Evolutionary conservation across 202 grass and related monocot species (phyloP).

Genomic region (Schoenoplectus triqueter): DNA sequence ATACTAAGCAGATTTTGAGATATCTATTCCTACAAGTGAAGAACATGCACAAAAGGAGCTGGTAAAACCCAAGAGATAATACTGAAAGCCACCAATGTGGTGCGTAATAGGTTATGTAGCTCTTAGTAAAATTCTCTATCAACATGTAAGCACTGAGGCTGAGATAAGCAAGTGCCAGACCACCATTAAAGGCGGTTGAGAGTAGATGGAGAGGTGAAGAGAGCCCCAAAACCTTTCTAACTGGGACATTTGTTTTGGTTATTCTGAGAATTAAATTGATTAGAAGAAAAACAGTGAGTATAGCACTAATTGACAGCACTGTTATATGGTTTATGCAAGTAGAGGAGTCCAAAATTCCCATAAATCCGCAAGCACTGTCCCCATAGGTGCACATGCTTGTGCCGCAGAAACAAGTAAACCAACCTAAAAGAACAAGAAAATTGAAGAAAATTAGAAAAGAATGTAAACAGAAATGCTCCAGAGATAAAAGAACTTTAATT

Average conservation of each 20-base stretch:
- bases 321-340: conserved; percentile 70
- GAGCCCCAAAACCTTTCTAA: conserved; percentile 28
- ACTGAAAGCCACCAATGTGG: conserved; percentile 58
- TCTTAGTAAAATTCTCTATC: conserved; percentile 34
- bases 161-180: conserved; percentile 62
- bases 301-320: background rate
- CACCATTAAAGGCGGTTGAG: conserved; percentile 43
- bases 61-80: conserved; percentile 55
- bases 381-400: conserved; percentile 43
- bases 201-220: conserved; percentile 39
- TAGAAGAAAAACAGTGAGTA: conserved; percentile 39
- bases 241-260: conserved; percentile 23
- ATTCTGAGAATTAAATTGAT: conserved; percentile 55
- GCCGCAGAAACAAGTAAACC: conserved; percentile 49
- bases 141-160: conserved; percentile 62
- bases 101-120: conserved; percentile 13
- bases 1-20: conserved; percentile 49
- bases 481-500: background rate
- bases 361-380: conserved; percentile 39
- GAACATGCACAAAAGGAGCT: conserved; percentile 45
- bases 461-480: background rate
- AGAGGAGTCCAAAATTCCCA: conserved; percentile 51
- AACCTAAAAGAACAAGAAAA: conserved; percentile 43
- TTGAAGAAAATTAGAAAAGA: background rate
- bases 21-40: conserved; percentile 40